Conservation (phyloP, 2,329 filamentous ascomycete genomes). For the Fusarium chaquense region DNA sequence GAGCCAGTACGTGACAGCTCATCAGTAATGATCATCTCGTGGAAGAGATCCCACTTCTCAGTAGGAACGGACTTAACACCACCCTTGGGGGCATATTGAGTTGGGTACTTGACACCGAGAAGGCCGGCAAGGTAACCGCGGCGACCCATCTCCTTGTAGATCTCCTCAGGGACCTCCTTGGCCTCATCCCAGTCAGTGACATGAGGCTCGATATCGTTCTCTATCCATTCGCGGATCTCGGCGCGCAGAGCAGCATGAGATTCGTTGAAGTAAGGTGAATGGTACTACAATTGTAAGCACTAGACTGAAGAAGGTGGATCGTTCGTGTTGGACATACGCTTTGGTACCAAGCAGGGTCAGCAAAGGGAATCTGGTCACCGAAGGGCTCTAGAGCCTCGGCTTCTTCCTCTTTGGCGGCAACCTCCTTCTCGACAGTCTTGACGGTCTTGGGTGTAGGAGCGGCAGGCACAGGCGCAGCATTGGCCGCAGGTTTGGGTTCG, state of each 20-base stretch:
- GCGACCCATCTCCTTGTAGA: slow-evolving; percentile 96
- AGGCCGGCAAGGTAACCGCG: slow-evolving; percentile 94
- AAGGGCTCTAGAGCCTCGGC: slow-evolving; percentile 84
- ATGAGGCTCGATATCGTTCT: slow-evolving; percentile 87
- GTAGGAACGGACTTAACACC: slow-evolving; percentile 81
- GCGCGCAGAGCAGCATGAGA: slow-evolving; percentile 89
- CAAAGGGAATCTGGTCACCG: slow-evolving; percentile 89
- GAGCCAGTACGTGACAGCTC: slow-evolving; percentile 90
- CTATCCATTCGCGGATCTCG: slow-evolving; percentile 93
- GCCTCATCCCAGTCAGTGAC: slow-evolving; percentile 98
- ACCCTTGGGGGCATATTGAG: slow-evolving; percentile 74
- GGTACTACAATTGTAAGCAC: slow-evolving; percentile 71
- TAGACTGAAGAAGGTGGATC: not conserved
- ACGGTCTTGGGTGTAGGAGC: slow-evolving; percentile 53
- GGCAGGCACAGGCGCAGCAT: slow-evolving; percentile 52
- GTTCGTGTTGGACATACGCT: slow-evolving; percentile 69
- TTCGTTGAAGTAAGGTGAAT: slow-evolving; percentile 97
- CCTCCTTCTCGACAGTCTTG: slow-evolving; percentile 60
- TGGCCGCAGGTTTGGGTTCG: slow-evolving; percentile 82
- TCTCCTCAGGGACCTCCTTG: slow-evolving; percentile 85
- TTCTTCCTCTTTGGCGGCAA: slow-evolving; percentile 60
- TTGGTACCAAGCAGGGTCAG: slow-evolving; percentile 95
- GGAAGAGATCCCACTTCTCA: slow-evolving; percentile 98
- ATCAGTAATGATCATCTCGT: slow-evolving; percentile 95
- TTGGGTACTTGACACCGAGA: slow-evolving; percentile 85